Conservation (phyloP, 768 basidiomycete species). For the Zangia roseola region DNA sequence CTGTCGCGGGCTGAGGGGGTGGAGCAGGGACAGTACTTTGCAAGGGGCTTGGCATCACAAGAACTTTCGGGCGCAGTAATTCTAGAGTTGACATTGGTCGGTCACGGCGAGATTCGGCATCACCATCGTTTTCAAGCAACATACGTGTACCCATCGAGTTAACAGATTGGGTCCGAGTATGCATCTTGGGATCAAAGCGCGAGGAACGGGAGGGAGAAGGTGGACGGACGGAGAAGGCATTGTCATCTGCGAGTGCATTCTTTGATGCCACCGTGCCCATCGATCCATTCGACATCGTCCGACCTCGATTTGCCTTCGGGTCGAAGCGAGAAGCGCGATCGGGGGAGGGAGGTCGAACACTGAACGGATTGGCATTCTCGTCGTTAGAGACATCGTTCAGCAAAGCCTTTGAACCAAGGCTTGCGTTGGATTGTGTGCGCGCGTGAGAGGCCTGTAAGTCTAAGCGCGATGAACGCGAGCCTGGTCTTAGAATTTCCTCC, state of each 20-base stretch:
- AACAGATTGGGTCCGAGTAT: slow-evolving; percentile 59
- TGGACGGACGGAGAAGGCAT: slow-evolving; percentile 68
- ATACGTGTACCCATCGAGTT: slow-evolving; percentile 66
- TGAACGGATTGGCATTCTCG: slow-evolving; percentile 34
- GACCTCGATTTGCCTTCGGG: slow-evolving; percentile 37
- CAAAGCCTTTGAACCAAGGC: slow-evolving; percentile 47
- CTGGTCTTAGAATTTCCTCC: slow-evolving; percentile 36
- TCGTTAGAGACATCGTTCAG: slow-evolving; percentile 39
- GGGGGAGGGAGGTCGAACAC: slow-evolving; percentile 37
- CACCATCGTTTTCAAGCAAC: slow-evolving; percentile 54
- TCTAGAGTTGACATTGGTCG: slow-evolving; percentile 74
- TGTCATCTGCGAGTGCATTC: slow-evolving; percentile 43
- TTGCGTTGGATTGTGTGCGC: slow-evolving; percentile 51
- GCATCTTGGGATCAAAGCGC: slow-evolving; percentile 81
- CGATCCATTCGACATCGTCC: slow-evolving; percentile 46
- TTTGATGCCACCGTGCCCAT: slow-evolving; percentile 38
- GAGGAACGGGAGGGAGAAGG: slow-evolving; percentile 62
- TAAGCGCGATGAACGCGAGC: slow-evolving; percentile 34
- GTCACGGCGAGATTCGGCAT: slow-evolving; percentile 38
- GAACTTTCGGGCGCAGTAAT: slow-evolving; percentile 83
- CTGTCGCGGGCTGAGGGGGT: slow-evolving; percentile 33
- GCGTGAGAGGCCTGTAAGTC: slow-evolving; percentile 35
- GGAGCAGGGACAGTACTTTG: slow-evolving; percentile 45
- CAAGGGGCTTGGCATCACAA: slow-evolving; percentile 91
- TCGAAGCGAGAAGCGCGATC: slow-evolving; percentile 43